Conservation (phyloP, 2,329 filamentous ascomycete species). For the Fusarium robinianum region DNA sequence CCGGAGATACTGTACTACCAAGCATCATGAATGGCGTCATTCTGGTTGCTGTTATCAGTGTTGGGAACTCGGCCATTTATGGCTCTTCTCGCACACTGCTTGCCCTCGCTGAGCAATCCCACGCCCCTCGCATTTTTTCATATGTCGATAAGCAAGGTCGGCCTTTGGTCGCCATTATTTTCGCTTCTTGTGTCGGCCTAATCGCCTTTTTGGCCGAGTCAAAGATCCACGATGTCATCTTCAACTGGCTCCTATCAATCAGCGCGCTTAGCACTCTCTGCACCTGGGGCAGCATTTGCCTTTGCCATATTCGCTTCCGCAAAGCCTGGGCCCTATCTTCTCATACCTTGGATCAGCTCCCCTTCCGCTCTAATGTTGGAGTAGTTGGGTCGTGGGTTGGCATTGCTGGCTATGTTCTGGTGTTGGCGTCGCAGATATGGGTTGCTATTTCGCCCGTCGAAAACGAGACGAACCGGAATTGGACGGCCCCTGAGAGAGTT, state of each 20-base stretch:
- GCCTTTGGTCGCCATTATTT: slow-evolving; percentile 71
- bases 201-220: slow-evolving; percentile 77
- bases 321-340: slow-evolving; percentile 71
- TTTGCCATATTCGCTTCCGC: slow-evolving; percentile 90
- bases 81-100: slow-evolving; percentile 88
- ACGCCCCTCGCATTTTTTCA: slow-evolving; percentile 75
- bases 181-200: slow-evolving; percentile 71
- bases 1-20: slow-evolving; percentile 77
- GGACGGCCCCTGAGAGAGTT: slow-evolving; percentile 52
- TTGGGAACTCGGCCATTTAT: slow-evolving; percentile 90
- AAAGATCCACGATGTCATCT: slow-evolving; percentile 61
- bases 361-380: slow-evolving; percentile 80
- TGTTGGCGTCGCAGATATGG: slow-evolving; percentile 87
- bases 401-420: slow-evolving; percentile 73
- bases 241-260: slow-evolving; percentile 79
- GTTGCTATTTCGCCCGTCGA: slow-evolving; percentile 76
- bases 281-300: slow-evolving; percentile 82
- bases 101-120: slow-evolving; percentile 83
- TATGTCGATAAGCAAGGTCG: slow-evolving; percentile 87
- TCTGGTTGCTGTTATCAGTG: slow-evolving; percentile 84
- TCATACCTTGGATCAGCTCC: slow-evolving; percentile 72
- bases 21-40: slow-evolving; percentile 96
- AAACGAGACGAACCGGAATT: slow-evolving; percentile 45
- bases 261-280: slow-evolving; percentile 75
- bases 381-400: slow-evolving; percentile 80